These are phyloP conservation scores for Ceratobasidium sp. DNA, from an alignment of 1,284 basidiomycete species.

Conservation along the genomic window DNA sequence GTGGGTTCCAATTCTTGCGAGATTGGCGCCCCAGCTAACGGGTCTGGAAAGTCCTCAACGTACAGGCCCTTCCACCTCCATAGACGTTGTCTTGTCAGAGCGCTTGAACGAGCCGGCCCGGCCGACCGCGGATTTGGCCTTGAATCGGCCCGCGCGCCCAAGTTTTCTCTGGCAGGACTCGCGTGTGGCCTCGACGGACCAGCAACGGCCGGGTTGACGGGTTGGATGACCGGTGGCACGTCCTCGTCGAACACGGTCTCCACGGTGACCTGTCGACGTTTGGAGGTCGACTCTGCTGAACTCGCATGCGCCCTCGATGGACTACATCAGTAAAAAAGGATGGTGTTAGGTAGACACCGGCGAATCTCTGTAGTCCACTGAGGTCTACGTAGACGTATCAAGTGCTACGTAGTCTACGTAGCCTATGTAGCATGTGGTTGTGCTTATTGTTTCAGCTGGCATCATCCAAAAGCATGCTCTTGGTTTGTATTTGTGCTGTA, in stretches of 20 bases:
- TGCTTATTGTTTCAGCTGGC: too few species aligned
- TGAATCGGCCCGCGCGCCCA: background rate
- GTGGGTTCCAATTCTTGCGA: too few species aligned
- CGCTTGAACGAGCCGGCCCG: too few species aligned
- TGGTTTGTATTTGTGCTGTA: too few species aligned
- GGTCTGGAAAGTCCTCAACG: background rate
- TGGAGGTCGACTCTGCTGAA: background rate
- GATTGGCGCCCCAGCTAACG: background rate
- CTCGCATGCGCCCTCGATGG: background rate
- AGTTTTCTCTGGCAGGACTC: background rate
- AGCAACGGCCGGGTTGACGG: background rate
- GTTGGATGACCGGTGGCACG: background rate
- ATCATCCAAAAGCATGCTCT: too few species aligned
- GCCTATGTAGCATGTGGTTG: too few species aligned
- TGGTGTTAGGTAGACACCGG: too few species aligned
- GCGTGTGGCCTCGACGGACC: background rate
- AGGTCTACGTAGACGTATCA: too few species aligned
- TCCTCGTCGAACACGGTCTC: constrained; percentile 1
- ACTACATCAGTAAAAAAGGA: too few species aligned
- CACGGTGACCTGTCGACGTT: background rate
- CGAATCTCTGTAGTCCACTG: too few species aligned
- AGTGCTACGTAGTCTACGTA: too few species aligned
- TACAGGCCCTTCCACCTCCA: background rate
- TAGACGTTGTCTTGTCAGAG: too few species aligned
- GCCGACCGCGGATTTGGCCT: background rate